These are phyloP conservation scores for Begonia loranthoides DNA, from an alignment of 306 rosid genomes.

Conservation along the genomic window DNA sequence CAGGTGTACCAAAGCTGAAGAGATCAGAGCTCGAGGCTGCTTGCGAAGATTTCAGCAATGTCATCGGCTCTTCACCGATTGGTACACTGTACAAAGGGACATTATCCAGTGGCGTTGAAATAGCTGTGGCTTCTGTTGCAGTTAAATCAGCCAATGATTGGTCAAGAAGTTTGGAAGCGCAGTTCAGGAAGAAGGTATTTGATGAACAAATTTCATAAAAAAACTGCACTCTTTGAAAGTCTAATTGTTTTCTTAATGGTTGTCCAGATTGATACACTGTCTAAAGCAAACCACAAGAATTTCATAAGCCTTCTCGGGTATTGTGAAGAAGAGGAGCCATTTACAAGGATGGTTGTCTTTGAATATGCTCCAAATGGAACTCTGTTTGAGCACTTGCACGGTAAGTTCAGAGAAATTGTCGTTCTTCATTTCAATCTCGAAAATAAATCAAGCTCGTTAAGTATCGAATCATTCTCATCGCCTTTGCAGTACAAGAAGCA, in stretches of 20 bases:
- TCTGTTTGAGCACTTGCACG: constrained; percentile 82
- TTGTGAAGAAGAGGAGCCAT: constrained; percentile 88
- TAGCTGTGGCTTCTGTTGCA: constrained; percentile 65
- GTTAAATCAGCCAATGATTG: constrained; percentile 43
- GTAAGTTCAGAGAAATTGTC: constrained; percentile 29
- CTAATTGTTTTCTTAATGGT: constrained; percentile 16
- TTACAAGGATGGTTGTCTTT: constrained; percentile 87
- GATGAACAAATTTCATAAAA: not conserved
- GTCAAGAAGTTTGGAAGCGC: constrained; percentile 51
- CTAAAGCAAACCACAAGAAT: constrained; percentile 91
- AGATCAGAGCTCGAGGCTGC: constrained; percentile 85
- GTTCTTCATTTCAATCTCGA: no score
- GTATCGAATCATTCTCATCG: not conserved
- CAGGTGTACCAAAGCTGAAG: constrained; percentile 90
- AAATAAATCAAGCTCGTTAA: no score
- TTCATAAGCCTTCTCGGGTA: constrained; percentile 75
- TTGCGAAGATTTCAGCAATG: constrained; percentile 96
- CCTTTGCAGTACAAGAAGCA: constrained; percentile 69
- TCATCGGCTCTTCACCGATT: constrained; percentile 54
- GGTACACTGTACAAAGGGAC: constrained; percentile 92
- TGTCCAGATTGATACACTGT: constrained; percentile 58
- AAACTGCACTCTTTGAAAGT: not conserved
- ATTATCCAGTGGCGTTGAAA: constrained; percentile 87
- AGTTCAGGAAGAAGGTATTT: constrained; percentile 77
- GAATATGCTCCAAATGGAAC: constrained; percentile 96